Conservation (phyloP, 2,329 filamentous ascomycete genomes). For the Tolypocladium tropicale region DNA sequence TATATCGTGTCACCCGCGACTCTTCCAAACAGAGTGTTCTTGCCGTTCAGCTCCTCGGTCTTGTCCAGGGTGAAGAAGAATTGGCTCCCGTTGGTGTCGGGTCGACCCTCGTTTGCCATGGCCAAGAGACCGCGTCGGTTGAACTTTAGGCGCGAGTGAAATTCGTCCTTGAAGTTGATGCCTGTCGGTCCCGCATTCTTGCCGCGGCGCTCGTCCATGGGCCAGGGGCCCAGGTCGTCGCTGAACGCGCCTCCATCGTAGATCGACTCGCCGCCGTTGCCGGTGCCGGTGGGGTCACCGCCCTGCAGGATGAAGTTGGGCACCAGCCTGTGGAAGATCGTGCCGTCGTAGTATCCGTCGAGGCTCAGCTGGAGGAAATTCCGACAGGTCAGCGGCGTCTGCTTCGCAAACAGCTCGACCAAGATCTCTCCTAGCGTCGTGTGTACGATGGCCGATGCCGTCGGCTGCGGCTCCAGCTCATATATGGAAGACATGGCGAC, state of each 20-base stretch:
- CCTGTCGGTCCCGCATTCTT: slow-evolving; percentile 49
- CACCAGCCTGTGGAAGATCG: slow-evolving; percentile 86
- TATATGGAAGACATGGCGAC: slow-evolving; percentile 76
- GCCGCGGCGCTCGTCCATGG: slow-evolving; percentile 54
- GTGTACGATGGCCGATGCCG: slow-evolving; percentile 81
- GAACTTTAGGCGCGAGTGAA: slow-evolving; percentile 86
- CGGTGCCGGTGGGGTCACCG: slow-evolving; percentile 87
- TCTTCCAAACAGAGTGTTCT: slow-evolving; percentile 89
- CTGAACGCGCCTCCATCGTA: slow-evolving; percentile 74
- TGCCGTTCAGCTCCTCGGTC: slow-evolving; percentile 73
- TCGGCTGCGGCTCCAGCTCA: slow-evolving; percentile 89
- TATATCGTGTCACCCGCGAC: slow-evolving; percentile 93
- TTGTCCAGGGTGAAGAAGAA: slow-evolving; percentile 93
- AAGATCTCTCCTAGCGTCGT: slow-evolving; percentile 84
- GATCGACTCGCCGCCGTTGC: slow-evolving; percentile 83
- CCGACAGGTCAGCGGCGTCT: slow-evolving; percentile 80
- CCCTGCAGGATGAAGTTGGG: slow-evolving; percentile 91
- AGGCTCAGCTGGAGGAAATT: slow-evolving; percentile 94
- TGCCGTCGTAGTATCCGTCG: slow-evolving; percentile 90
- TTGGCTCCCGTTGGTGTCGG: slow-evolving; percentile 82
- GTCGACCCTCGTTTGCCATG: slow-evolving; percentile 83
- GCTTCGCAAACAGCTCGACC: slow-evolving; percentile 89
- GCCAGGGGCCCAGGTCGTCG: slow-evolving; percentile 62
- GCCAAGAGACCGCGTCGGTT: slow-evolving; percentile 81
- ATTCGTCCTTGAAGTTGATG: slow-evolving; percentile 67